These are phyloP conservation scores for Cornus kousa DNA, from an alignment of 148 eudicot species.

Conservation along the genomic window DNA sequence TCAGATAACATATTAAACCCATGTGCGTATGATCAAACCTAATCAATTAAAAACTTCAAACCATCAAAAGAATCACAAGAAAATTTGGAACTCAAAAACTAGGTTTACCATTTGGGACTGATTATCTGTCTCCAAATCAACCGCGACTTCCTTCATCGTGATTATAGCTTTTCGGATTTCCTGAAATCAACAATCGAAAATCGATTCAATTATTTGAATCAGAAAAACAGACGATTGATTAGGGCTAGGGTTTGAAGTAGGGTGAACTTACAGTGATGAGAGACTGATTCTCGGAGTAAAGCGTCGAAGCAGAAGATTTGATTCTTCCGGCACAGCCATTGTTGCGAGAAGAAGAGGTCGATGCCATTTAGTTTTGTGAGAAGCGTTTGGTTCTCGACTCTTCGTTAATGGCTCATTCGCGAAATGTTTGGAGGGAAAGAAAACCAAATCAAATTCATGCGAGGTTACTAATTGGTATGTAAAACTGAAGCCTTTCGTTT, in stretches of 20 bases:
- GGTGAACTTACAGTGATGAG: constrained; percentile 44
- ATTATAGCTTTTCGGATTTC: constrained; percentile 55
- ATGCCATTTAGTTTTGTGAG: constrained; percentile 40
- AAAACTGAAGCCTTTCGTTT: no score
- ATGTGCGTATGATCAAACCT: no score
- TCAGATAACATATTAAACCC: no score
- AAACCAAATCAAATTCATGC: no score
- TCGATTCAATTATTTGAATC: neutral
- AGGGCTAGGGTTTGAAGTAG: neutral
- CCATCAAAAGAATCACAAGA: neutral
- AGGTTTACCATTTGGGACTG: constrained; percentile 55
- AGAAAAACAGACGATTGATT: neutral
- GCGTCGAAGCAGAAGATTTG: constrained; percentile 23
- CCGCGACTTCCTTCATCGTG: constrained; percentile 59
- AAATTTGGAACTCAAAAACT: neutral
- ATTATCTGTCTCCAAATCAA: constrained; percentile 63
- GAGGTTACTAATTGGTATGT: no score
- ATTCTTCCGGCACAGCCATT: constrained; percentile 25
- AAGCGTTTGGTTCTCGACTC: no score
- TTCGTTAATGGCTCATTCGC: neutral
- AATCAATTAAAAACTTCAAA: neutral
- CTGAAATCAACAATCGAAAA: constrained; percentile 30
- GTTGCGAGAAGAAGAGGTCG: constrained; percentile 46
- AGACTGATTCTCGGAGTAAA: constrained; percentile 52
- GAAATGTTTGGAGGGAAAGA: constrained; percentile 2